These are phyloP conservation scores for Eucalyptus microcorys DNA, from an alignment of 345 rosid genomes.

Conservation along the genomic window DNA sequence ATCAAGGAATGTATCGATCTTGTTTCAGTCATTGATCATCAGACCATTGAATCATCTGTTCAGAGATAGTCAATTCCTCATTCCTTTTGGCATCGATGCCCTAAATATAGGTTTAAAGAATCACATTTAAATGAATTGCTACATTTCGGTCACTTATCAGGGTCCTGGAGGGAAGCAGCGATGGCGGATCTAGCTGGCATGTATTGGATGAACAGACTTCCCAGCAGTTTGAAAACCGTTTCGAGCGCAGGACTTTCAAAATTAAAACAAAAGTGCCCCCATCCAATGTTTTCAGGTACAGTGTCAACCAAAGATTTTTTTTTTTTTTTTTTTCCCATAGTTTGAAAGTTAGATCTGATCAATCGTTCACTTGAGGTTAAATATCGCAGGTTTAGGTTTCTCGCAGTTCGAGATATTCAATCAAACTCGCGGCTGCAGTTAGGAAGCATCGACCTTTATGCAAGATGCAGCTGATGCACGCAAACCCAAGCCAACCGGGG, in stretches of 20 bases:
- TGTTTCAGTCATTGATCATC: not conserved
- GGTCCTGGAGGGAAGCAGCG: constrained; percentile 77
- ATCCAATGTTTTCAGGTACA: constrained; percentile 69
- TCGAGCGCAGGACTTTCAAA: constrained; percentile 47
- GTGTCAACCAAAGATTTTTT: not conserved
- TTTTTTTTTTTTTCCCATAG: not conserved
- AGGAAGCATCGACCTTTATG: constrained; percentile 61
- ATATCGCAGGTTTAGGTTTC: constrained; percentile 35
- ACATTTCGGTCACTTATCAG: constrained; percentile 7
- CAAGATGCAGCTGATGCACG: not conserved
- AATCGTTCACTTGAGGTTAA: not conserved
- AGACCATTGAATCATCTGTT: not conserved
- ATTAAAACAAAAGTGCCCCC: constrained; percentile 18
- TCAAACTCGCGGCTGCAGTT: constrained; percentile 62
- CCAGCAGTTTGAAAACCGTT: constrained; percentile 46
- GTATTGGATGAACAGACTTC: constrained; percentile 47
- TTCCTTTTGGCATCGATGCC: not conserved
- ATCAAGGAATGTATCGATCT: not conserved
- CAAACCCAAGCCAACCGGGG: not conserved
- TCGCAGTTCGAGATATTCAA: constrained; percentile 31
- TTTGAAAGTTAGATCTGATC: not conserved
- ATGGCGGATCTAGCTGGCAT: constrained; percentile 68
- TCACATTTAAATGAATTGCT: not conserved
- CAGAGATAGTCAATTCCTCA: not conserved
- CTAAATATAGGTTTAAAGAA: not conserved